Evolutionary conservation across 139 green algal genomes (phyloP).

Genomic region (Raphidocelis subcapitata): DNA sequence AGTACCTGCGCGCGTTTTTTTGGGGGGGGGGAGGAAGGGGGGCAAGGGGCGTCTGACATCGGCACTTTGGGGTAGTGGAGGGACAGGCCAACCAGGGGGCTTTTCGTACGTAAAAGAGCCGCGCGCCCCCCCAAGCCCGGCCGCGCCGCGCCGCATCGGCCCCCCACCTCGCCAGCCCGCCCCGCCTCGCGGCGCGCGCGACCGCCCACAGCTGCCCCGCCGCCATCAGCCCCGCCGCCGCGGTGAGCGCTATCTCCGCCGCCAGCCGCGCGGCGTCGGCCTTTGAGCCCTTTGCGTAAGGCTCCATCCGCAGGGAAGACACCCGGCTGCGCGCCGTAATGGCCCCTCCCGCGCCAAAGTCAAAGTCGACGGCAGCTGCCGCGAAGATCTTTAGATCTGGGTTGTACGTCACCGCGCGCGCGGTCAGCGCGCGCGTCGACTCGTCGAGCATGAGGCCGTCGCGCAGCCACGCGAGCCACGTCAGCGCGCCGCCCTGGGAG

Average conservation of each 20-base stretch:
- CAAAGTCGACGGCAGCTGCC: constrained; percentile 51
- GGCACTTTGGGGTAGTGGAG: not conserved
- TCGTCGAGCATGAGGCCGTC: constrained; percentile 75
- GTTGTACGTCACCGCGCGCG: constrained; percentile 80
- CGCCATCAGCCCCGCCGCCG: not conserved
- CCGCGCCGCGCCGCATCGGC: too few relatives aligned
- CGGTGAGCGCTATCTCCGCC: not conserved
- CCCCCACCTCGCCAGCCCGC: not conserved
- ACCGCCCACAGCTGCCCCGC: constrained; percentile 16
- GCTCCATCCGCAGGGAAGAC: not conserved
- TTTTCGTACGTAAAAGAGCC: too few relatives aligned
- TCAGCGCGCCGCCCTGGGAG: constrained; percentile 34
- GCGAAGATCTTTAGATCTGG: constrained; percentile 72
- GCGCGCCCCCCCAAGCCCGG: too few relatives aligned
- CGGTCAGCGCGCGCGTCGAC: constrained; percentile 47
- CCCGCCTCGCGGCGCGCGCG: constrained; percentile 2
- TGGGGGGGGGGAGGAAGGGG: constrained; percentile 11
- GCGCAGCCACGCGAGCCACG: constrained; percentile 58
- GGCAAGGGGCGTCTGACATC: not conserved
- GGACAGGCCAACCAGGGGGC: too few relatives aligned
- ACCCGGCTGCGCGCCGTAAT: constrained; percentile 70
- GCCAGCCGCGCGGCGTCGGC: not conserved
- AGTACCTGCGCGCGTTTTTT: too few relatives aligned
- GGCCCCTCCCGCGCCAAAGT: constrained; percentile 67
- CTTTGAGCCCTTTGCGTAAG: not conserved